These are phyloP conservation scores for Paramicrosporidium saccamoebae DNA, from an alignment of 371 early-diverging fungal species.

Conservation along the genomic window DNA sequence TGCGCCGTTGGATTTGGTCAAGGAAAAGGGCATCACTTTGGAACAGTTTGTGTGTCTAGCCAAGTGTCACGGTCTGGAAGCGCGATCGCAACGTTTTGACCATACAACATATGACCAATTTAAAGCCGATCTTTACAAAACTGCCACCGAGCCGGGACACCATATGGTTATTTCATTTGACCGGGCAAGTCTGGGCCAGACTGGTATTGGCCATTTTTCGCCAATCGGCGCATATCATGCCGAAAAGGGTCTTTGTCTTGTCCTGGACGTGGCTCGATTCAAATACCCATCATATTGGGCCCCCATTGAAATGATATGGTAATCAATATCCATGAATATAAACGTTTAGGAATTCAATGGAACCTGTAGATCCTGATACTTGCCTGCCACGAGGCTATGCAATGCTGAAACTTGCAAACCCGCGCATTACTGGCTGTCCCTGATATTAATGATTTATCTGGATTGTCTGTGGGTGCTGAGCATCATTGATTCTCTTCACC, in stretches of 20 bases:
- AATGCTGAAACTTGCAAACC: too few species aligned
- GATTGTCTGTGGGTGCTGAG: too few species aligned
- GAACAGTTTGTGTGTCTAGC: conserved; percentile 57
- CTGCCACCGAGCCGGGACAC: conserved; percentile 21
- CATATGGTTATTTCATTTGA: conserved; percentile 65
- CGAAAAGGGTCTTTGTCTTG: conserved; percentile 21
- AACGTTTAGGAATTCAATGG: conserved; percentile 3
- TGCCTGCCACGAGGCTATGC: too few species aligned
- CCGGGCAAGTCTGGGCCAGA: conserved; percentile 38
- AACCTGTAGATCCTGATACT: too few species aligned
- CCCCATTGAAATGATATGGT: conserved; percentile 22
- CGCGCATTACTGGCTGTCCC: too few species aligned
- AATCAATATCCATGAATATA: too few species aligned
- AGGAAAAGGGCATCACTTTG: conserved; percentile 48
- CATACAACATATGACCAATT: conserved; percentile 33
- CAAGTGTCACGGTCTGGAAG: conserved; percentile 44
- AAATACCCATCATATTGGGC: conserved; percentile 60
- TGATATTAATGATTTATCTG: too few species aligned
- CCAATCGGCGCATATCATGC: conserved; percentile 31
- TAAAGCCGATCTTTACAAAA: conserved; percentile 20
- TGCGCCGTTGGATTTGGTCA: conserved; percentile 30
- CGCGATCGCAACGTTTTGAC: conserved; percentile 23
- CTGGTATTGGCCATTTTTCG: conserved; percentile 60
- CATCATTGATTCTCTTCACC: too few species aligned
- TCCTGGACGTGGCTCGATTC: conserved; percentile 41